A percentile compares a stretch with the other conserved stretches of the same genome.
These are phyloP conservation scores for Catunica adiposa DNA, from an alignment of 2,329 filamentous ascomycete genomes.

Conservation along the genomic window DNA sequence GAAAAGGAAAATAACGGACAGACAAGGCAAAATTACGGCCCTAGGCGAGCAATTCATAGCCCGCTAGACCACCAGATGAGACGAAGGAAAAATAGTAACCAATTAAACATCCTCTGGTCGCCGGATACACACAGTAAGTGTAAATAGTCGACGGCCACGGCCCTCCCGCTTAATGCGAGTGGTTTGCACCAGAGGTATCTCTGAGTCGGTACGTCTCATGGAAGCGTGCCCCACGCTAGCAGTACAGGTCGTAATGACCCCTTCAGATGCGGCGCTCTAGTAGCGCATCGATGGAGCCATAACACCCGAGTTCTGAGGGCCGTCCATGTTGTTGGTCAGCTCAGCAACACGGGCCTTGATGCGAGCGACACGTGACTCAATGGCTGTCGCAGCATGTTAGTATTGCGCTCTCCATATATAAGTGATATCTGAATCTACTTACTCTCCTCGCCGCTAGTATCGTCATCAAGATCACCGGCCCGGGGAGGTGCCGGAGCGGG, in stretches of 20 bases:
- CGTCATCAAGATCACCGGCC: slow-evolving; percentile 49
- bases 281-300: slow-evolving; percentile 19
- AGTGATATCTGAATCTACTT: slow-evolving; percentile 28
- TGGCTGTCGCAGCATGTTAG: slow-evolving; percentile 41
- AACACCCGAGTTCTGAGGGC: slow-evolving; percentile 24
- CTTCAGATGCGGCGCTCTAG: slow-evolving; percentile 9
- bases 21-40: slow-evolving; percentile 4
- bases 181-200: not conserved
- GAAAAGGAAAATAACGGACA: slow-evolving; percentile 15
- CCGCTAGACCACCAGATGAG: not conserved
- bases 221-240: not conserved
- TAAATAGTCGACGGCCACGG: not conserved
- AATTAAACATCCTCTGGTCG: not conserved
- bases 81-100: not conserved
- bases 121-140: not conserved
- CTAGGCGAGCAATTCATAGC: not conserved
- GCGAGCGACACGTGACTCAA: slow-evolving; percentile 87
- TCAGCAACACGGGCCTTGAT: slow-evolving; percentile 97
- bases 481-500: slow-evolving; percentile 30
- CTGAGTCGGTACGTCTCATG: not conserved
- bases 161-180: not conserved
- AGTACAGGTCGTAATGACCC: not conserved
- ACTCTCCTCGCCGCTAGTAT: slow-evolving; percentile 93
- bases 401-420: not conserved
- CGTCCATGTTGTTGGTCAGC: slow-evolving; percentile 72